phyloP scores from a whole-genome alignment of 768 basidiomycete genomes.

The Myochromella boudieri region DNA sequence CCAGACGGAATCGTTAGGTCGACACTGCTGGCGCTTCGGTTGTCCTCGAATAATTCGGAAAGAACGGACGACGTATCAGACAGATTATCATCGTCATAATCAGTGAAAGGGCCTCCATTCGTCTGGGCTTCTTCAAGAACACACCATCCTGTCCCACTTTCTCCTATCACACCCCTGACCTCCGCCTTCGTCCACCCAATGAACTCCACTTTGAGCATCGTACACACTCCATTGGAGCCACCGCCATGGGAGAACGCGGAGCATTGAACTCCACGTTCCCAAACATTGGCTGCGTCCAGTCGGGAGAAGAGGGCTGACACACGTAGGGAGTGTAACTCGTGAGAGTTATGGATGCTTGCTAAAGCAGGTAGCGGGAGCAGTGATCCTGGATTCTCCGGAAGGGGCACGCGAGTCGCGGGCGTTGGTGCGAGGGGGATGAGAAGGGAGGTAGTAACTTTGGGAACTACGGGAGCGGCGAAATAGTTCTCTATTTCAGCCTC shows the following conservation, averaged over 20 bases:
- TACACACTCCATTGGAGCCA: constrained; percentile 53
- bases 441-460: constrained; percentile 60
- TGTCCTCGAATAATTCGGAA: constrained; percentile 21
- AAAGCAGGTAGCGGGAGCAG: constrained; percentile 58
- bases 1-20: constrained; percentile 15
- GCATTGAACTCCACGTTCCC: constrained; percentile 61
- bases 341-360: constrained; percentile 48
- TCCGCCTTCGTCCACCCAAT: constrained; percentile 68
- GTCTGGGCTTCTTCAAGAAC: constrained; percentile 53
- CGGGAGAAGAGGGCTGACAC: constrained; percentile 70
- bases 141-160: constrained; percentile 76
- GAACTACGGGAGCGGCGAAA: constrained; percentile 42
- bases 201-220: constrained; percentile 68
- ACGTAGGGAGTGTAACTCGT: constrained; percentile 58
- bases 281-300: constrained; percentile 68
- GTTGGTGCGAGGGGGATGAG: constrained; percentile 79
- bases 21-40: constrained; percentile 10
- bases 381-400: constrained; percentile 33
- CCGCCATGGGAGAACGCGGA: constrained; percentile 55
- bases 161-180: constrained; percentile 68
- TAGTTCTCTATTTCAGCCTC: constrained; percentile 55
- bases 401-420: constrained; percentile 63
- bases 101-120: constrained; percentile 20
- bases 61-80: constrained; percentile 31
- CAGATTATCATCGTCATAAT: constrained; percentile 26